Base-by-base conservation (phyloP, 2,329 filamentous ascomycete species). In the Neobulgaria alba region DNA sequence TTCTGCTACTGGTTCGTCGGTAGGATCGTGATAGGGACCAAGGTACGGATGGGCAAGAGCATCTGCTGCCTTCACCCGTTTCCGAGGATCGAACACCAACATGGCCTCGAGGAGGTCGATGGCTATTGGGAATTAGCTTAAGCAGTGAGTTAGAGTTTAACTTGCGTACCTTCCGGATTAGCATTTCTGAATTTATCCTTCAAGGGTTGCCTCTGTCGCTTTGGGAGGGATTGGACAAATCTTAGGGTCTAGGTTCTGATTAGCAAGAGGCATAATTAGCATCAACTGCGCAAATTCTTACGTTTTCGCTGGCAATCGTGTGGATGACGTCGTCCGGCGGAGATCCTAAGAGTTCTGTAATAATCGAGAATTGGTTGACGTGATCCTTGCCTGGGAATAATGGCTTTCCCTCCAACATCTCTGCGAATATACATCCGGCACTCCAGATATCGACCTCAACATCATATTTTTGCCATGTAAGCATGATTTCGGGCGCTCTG, bases 391-490 rank as follows among this genome's bases (percentile, higher is more conserved):
- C 92, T 0, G 92, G 92, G 73, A 98, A 98, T 16, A 98, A 70
- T 21, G 92, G 92, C 69, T 96, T 96, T 61, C 92, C 92, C 68
- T 95, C 90, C 45, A 98, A 75, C 92, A 98, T 98, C 68, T 98
- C 92, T 31, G 92, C 92, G 57, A 98, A 96, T 61, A 98, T 98
- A 67, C 92, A 98, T 46, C 92, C 92, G 14, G 90, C 90, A 62
- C 92, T 96, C 92, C 92, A 98, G 61, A 98, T 95, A 63, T 98
- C 92, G 43, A 98, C 92, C 68, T 96, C 92, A 35, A 96, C 82
- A 56, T 98, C 92, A 67, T 98, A 98, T 70, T 98, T 98, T 72
- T 98, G 92, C 92, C 92, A 98, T 51, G 92, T 96, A 61, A 98
- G 87, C 92, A 98, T 98, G 62, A 98, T 98, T 67, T 98, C 92